A percentile compares a stretch with the other conserved stretches of the same genome.
Evolutionary conservation across 148 eudicot genomes (phyloP).

Genomic region (Camellia sinensis): DNA sequence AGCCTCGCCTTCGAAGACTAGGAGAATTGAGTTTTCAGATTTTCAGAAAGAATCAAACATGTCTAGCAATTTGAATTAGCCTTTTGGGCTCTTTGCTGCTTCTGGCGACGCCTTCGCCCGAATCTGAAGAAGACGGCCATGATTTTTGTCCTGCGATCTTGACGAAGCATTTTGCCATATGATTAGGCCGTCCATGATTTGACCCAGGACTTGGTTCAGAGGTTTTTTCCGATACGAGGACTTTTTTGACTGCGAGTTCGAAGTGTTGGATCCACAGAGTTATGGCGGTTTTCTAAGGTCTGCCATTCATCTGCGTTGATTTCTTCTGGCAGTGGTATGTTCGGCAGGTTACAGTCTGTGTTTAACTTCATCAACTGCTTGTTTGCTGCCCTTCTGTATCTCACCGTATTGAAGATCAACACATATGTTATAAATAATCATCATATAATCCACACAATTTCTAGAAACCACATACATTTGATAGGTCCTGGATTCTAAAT

Average conservation of each 20-base stretch:
- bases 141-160: slow-evolving; percentile 48
- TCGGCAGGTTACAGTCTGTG: slow-evolving; percentile 45
- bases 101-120: slow-evolving; percentile 48
- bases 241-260: slow-evolving; percentile 38
- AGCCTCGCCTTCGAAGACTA: slow-evolving; percentile 44
- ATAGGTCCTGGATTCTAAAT: no score
- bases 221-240: slow-evolving; percentile 43
- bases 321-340: slow-evolving; percentile 42
- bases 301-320: slow-evolving; percentile 50
- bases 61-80: slow-evolving; percentile 45
- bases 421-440: not conserved
- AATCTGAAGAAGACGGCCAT: slow-evolving; percentile 58
- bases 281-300: slow-evolving; percentile 38
- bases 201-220: slow-evolving; percentile 36
- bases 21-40: slow-evolving; percentile 30
- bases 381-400: slow-evolving; percentile 55
- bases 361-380: slow-evolving; percentile 45
- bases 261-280: slow-evolving; percentile 55
- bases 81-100: slow-evolving; percentile 50
- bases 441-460: no score
- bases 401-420: slow-evolving; percentile 32
- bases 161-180: slow-evolving; percentile 48
- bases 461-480: no score
- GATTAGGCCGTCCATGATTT: slow-evolving; percentile 37
- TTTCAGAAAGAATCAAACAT: slow-evolving; percentile 45